Evolutionary conservation across 139 green algal species (phyloP).

Genomic region (Chlorella sp.): DNA sequence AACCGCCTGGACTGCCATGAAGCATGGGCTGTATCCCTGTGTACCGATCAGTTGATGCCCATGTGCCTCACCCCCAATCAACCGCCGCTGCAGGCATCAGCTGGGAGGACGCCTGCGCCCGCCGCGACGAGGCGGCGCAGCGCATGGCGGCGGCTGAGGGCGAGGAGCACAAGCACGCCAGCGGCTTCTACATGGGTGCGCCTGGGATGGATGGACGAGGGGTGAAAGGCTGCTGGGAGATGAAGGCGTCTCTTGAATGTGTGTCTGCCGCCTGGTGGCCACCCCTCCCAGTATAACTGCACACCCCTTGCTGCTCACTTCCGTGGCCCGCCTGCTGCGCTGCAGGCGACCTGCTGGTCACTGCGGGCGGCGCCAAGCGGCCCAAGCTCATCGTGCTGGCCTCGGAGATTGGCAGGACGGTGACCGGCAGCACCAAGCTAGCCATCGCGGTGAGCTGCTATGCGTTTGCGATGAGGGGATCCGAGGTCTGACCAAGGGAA

Average conservation of each 20-base stretch:
- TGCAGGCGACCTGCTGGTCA: not conserved
- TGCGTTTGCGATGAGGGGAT: no score
- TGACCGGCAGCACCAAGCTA: not conserved
- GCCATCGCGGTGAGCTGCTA: not conserved
- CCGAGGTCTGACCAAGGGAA: no score
- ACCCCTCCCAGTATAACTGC: no score
- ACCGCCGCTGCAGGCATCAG: not conserved
- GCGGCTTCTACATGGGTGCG: conserved; percentile 5
- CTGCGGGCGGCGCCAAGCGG: not conserved
- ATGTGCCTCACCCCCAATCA: not conserved
- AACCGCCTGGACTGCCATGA: not conserved
- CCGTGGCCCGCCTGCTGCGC: not conserved
- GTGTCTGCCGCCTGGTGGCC: no score
- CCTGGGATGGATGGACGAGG: no score
- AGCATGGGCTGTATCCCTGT: no score
- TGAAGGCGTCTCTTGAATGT: no score
- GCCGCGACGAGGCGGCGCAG: conserved; percentile 10
- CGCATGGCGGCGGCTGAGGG: not conserved
- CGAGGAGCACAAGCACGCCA: not conserved
- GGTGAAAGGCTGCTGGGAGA: no score
- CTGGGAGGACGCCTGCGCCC: not conserved
- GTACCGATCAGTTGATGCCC: no score
- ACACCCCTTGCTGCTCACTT: not conserved
- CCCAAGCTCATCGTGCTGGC: conserved; percentile 3
- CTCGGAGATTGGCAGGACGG: not conserved